Evolutionary conservation across 495 filamentous ascomycete genomes (phyloP).

Genomic region (Hyaloscypha variabilis): DNA sequence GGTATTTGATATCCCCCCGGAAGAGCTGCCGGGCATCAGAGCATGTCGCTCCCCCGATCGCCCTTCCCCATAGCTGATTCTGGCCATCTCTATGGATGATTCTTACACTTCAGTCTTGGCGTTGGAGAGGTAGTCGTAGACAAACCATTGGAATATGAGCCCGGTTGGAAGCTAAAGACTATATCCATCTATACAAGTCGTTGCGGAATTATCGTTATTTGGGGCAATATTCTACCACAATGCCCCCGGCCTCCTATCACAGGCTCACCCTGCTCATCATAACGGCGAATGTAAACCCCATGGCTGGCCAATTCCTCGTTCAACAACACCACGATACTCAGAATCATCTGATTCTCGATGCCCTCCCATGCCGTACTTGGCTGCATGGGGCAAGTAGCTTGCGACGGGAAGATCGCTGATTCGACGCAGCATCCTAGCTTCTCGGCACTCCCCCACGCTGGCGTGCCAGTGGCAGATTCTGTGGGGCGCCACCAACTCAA

Average conservation of each 20-base stretch:
- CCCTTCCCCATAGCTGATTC: constrained; percentile 13
- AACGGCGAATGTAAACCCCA: neutral
- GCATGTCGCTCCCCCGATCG: neutral
- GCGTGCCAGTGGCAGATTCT: neutral
- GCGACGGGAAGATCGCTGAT: constrained; percentile 3
- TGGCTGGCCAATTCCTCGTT: neutral
- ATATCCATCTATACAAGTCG: neutral
- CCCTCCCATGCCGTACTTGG: constrained; percentile 5
- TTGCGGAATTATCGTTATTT: no score
- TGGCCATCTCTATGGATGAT: neutral
- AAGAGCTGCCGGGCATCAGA: neutral
- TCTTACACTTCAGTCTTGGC: neutral
- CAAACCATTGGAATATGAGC: neutral
- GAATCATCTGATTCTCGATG: neutral
- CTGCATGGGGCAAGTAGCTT: constrained; percentile 11
- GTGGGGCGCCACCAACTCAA: neutral
- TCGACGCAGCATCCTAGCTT: neutral
- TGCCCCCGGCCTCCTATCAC: neutral
- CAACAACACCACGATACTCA: neutral
- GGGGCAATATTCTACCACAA: no score
- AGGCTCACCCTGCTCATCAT: neutral
- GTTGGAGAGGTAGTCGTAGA: neutral
- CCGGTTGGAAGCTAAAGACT: neutral
- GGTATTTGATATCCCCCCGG: neutral
- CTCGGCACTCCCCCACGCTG: constrained; percentile 18